phyloP scores from a whole-genome alignment of 768 basidiomycete genomes.

The Chalciporus chontae region DNA sequence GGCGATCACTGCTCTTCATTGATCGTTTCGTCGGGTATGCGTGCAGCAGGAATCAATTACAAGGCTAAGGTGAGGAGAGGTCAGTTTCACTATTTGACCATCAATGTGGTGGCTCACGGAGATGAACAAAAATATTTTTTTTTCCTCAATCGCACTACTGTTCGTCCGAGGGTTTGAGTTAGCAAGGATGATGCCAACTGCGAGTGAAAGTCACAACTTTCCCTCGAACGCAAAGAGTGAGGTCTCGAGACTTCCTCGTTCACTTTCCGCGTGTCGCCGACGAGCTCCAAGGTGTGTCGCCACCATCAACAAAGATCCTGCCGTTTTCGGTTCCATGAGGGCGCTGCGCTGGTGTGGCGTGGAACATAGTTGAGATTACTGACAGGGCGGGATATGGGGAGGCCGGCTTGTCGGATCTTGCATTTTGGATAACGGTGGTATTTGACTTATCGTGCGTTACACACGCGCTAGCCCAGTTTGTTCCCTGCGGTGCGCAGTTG shows the following conservation, averaged over 20 bases:
- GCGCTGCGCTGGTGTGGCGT: slow-evolving; percentile 11
- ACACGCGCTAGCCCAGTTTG: slow-evolving; percentile 72
- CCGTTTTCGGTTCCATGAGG: slow-evolving; percentile 20
- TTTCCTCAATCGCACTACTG: slow-evolving; percentile 14
- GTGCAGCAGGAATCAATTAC: background rate
- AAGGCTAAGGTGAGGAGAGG: slow-evolving; percentile 9
- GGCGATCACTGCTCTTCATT: slow-evolving; percentile 18
- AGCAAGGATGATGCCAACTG: slow-evolving; percentile 39
- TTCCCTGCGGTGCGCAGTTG: slow-evolving; percentile 86
- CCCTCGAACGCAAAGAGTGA: slow-evolving; percentile 38
- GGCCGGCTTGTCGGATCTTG: slow-evolving; percentile 71
- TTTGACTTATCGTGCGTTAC: slow-evolving; percentile 56
- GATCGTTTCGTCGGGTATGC: slow-evolving; percentile 6
- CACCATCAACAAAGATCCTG: slow-evolving; percentile 15
- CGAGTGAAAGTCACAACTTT: slow-evolving; percentile 52
- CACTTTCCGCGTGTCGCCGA: slow-evolving; percentile 2
- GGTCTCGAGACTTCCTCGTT: background rate
- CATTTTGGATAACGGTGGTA: slow-evolving; percentile 69
- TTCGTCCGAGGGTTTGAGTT: slow-evolving; percentile 5
- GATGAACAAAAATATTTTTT: slow-evolving; percentile 31
- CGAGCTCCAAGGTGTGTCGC: slow-evolving; percentile 16
- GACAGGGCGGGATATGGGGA: slow-evolving; percentile 68
- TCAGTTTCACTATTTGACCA: slow-evolving; percentile 23
- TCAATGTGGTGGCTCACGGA: slow-evolving; percentile 22
- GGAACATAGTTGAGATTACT: slow-evolving; percentile 55